A percentile compares a stretch with the other conserved stretches of the same genome.
Evolutionary conservation across 768 basidiomycete genomes (phyloP).

Genomic region (Gloeostereum incarnatum): DNA sequence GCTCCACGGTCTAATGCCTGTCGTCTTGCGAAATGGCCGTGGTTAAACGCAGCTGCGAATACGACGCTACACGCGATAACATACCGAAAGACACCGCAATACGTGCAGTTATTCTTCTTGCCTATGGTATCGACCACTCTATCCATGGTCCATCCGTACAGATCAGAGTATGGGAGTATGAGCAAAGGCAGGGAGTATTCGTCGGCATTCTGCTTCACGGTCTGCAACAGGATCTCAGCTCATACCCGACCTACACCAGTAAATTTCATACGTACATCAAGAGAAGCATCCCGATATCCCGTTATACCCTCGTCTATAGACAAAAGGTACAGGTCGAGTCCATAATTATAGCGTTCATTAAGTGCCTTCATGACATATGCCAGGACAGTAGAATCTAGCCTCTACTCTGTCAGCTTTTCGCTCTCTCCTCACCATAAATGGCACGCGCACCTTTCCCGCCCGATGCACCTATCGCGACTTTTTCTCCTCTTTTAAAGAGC

Average conservation of each 20-base stretch:
- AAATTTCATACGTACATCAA: slow-evolving; percentile 51
- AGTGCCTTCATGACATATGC: slow-evolving; percentile 95
- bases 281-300: slow-evolving; percentile 94
- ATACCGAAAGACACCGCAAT: slow-evolving; percentile 98
- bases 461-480: slow-evolving; percentile 95
- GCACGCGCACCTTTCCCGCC: slow-evolving; percentile 82
- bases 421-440: not conserved
- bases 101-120: slow-evolving; percentile 97
- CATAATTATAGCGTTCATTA: slow-evolving; percentile 91
- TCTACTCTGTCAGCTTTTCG: not conserved
- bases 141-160: slow-evolving; percentile 99
- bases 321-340: slow-evolving; percentile 81
- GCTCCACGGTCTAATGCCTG: slow-evolving; percentile 97
- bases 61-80: too few species aligned
- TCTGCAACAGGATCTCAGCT: slow-evolving; percentile 36
- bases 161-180: slow-evolving; percentile 90
- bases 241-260: slow-evolving; percentile 1
- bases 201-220: slow-evolving; percentile 93
- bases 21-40: too few species aligned
- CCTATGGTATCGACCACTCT: slow-evolving; percentile 91
- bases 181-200: slow-evolving; percentile 95
- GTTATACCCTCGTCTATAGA: slow-evolving; percentile 99
- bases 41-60: too few species aligned
- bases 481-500: slow-evolving; percentile 83
- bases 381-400: slow-evolving; percentile 89